Evolutionary conservation across 2,329 filamentous ascomycete species (phyloP).

Genomic region (Calonectria pseudoturangicola): DNA sequence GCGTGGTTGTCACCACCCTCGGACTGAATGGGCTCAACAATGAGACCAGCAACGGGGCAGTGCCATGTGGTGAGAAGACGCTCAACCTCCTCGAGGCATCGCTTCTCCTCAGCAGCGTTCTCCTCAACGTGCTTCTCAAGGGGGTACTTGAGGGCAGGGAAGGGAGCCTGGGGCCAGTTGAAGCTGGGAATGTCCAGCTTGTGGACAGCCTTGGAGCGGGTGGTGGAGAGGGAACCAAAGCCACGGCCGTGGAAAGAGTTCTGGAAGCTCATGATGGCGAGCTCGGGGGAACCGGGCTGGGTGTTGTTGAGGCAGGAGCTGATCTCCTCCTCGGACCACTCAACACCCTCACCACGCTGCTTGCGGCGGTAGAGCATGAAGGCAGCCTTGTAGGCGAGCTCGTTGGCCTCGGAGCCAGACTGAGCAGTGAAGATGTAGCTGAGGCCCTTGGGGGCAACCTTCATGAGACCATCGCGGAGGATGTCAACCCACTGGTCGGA

Average conservation of each 20-base stretch:
- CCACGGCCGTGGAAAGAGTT: slow-evolving; percentile 87
- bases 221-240: slow-evolving; percentile 86
- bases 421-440: slow-evolving; percentile 88
- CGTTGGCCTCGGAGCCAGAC: slow-evolving; percentile 88
- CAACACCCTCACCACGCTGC: slow-evolving; percentile 80
- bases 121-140: slow-evolving; percentile 81
- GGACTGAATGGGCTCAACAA: slow-evolving; percentile 88
- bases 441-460: slow-evolving; percentile 83
- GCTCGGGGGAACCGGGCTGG: slow-evolving; percentile 81
- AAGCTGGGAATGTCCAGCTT: slow-evolving; percentile 93
- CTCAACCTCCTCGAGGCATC: slow-evolving; percentile 84
- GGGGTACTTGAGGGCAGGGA: slow-evolving; percentile 86
- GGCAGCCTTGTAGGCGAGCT: slow-evolving; percentile 89
- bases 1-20: slow-evolving; percentile 92
- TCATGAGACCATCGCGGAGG: slow-evolving; percentile 81
- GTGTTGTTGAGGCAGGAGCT: slow-evolving; percentile 82
- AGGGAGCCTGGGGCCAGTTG: slow-evolving; percentile 89
- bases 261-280: slow-evolving; percentile 87
- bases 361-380: slow-evolving; percentile 87
- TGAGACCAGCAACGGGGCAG: slow-evolving; percentile 82
- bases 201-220: slow-evolving; percentile 88
- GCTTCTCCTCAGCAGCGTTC: slow-evolving; percentile 82
- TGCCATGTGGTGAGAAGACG: slow-evolving; percentile 79
- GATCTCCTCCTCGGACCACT: slow-evolving; percentile 83
- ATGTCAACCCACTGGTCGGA: slow-evolving; percentile 84